phyloP scores from a whole-genome alignment of 2,329 filamentous ascomycete species.

The Talaromyces verruculosus region DNA sequence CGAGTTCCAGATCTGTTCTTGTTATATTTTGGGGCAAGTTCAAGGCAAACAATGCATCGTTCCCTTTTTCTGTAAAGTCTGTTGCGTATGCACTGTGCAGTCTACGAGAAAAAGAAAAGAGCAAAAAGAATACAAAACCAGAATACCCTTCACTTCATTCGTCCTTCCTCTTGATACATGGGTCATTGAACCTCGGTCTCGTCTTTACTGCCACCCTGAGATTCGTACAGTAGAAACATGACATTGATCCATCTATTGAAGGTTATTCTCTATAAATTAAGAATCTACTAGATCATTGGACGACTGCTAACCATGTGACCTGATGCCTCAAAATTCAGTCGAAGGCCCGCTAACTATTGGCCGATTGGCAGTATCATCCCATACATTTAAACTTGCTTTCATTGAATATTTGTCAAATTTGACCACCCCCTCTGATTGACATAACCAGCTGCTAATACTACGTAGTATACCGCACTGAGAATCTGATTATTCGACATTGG shows the following conservation, averaged over 20 bases:
- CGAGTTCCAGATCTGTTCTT: slow-evolving; percentile 7
- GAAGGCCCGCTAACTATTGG: not conserved
- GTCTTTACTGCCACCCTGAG: not conserved
- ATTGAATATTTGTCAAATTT: not conserved
- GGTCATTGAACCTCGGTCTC: not conserved
- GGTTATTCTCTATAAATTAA: not conserved
- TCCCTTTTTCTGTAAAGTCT: slow-evolving; percentile 15
- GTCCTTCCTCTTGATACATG: not conserved
- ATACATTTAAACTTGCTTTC: not conserved
- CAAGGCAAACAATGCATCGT: slow-evolving; percentile 7
- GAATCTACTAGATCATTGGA: not conserved
- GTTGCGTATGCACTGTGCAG: slow-evolving; percentile 9
- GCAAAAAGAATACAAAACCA: slow-evolving; percentile 17
- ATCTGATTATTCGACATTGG: not conserved
- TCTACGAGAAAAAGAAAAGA: slow-evolving; percentile 16
- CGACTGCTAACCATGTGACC: not conserved
- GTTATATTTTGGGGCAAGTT: slow-evolving; percentile 11
- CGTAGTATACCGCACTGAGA: not conserved
- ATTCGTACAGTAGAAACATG: too few species aligned
- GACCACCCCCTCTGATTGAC: not conserved
- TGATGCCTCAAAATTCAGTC: not conserved
- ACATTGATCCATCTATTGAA: not conserved
- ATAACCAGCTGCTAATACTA: not conserved
- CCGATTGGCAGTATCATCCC: not conserved
- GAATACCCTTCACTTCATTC: slow-evolving; percentile 1